A percentile compares a stretch with the other conserved stretches of the same genome.
Conservation (phyloP, 176 grass and related monocot genomes). For the Phyllostachys edulis region DNA sequence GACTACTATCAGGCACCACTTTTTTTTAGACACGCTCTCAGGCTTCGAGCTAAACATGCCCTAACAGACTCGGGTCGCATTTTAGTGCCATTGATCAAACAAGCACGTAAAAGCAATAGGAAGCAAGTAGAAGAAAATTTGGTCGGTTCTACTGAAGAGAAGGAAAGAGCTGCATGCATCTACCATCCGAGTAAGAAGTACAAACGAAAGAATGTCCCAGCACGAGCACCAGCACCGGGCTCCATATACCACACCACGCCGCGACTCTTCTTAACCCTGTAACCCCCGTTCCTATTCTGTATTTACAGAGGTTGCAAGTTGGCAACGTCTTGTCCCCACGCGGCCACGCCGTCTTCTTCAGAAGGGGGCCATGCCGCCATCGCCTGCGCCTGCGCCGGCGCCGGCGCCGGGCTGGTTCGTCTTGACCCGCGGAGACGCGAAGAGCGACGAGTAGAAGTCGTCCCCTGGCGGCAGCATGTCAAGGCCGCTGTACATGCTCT, state of each 20-base stretch:
- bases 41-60: no score
- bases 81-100: not conserved
- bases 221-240: not conserved
- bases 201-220: constrained; percentile 41
- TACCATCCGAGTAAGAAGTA: not conserved
- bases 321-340: not conserved
- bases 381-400: constrained; percentile 21
- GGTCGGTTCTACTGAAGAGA: not conserved
- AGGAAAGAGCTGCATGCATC: constrained; percentile 20
- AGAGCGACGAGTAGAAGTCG: constrained; percentile 48
- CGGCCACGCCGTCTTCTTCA: not conserved
- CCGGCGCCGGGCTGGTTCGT: constrained; percentile 13
- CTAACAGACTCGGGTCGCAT: not conserved
- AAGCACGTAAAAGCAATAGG: not conserved
- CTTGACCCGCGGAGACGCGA: constrained; percentile 40
- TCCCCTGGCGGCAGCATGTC: constrained; percentile 47
- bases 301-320: constrained; percentile 33
- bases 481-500: constrained; percentile 57
- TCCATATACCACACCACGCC: not conserved
- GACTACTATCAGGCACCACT: no score
- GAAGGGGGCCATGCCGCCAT: constrained; percentile 35
- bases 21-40: no score
- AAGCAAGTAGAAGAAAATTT: constrained; percentile 22
- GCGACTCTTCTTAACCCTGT: not conserved
- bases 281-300: constrained; percentile 18